These are phyloP conservation scores for Sclerotinia sclerotiorum DNA, from an alignment of 2,329 filamentous ascomycete species.

Conservation along the genomic window DNA sequence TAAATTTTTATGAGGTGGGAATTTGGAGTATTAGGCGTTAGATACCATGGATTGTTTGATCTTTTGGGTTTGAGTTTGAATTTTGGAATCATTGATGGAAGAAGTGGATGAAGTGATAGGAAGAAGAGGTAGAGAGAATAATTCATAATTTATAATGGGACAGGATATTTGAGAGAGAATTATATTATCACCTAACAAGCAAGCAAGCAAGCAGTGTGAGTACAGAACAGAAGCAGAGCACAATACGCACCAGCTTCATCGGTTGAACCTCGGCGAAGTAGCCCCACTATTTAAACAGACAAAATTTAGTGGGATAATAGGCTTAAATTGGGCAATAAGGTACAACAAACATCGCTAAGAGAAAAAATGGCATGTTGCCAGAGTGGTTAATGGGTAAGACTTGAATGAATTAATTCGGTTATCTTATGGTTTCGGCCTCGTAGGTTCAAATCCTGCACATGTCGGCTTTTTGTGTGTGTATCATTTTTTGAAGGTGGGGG, in stretches of 20 bases:
- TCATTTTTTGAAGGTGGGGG: no score
- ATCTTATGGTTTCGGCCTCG: constrained; percentile 26
- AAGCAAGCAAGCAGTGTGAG: not conserved
- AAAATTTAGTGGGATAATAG: no score
- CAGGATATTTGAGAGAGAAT: not conserved
- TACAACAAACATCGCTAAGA: not conserved
- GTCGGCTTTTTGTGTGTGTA: constrained; percentile 14
- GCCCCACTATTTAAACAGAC: no score
- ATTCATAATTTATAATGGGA: not conserved
- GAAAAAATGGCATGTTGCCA: constrained; percentile 17
- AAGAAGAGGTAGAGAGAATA: not conserved
- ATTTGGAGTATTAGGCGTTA: constrained; percentile 7
- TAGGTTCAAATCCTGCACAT: constrained; percentile 26
- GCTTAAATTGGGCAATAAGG: fast-evolving
- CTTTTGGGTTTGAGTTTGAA: not conserved
- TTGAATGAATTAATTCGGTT: constrained; percentile 23
- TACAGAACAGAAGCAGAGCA: no score
- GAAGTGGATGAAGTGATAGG: no score
- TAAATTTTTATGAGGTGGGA: not conserved
- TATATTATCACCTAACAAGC: not conserved
- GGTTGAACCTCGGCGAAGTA: no score
- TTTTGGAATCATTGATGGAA: not conserved
- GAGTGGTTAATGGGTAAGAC: constrained; percentile 26
- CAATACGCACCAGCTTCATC: no score
- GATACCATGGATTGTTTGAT: constrained; percentile 23